Evolutionary conservation across 2,329 filamentous ascomycete species (phyloP).

Genomic region (Colletotrichum aenigma): DNA sequence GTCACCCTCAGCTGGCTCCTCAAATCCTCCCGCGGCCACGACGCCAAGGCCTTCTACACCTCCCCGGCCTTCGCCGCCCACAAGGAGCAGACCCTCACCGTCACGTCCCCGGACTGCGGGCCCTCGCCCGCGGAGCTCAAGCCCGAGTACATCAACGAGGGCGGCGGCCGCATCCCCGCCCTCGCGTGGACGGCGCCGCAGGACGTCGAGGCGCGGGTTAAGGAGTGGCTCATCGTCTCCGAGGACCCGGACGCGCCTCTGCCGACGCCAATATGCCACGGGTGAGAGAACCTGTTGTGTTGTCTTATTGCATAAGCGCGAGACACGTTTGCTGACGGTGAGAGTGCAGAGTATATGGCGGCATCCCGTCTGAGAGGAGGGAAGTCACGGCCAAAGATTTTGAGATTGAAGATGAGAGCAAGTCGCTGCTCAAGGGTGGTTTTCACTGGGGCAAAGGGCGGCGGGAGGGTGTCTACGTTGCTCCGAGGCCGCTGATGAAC

Average conservation of each 20-base stretch:
- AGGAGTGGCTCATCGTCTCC: constrained; percentile 49
- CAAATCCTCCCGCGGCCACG: constrained; percentile 37
- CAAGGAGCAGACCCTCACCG: constrained; percentile 37
- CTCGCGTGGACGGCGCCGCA: constrained; percentile 41
- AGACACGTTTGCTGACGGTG: neutral
- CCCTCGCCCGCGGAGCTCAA: constrained; percentile 36
- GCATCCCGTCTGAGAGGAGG: constrained; percentile 39
- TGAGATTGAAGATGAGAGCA: constrained; percentile 28
- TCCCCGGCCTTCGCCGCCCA: constrained; percentile 36
- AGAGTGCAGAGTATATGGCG: constrained; percentile 34
- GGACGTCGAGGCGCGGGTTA: constrained; percentile 29
- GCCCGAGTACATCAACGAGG: constrained; percentile 42
- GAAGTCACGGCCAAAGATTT: constrained; percentile 42
- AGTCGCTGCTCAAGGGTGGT: constrained; percentile 41
- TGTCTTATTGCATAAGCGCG: neutral
- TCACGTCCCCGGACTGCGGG: constrained; percentile 45
- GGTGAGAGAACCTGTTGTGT: constrained; percentile 30
- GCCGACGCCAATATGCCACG: constrained; percentile 48
- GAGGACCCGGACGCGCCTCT: constrained; percentile 53
- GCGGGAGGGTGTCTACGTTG: constrained; percentile 44
- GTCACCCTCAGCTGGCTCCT: constrained; percentile 43
- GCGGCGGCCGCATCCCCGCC: constrained; percentile 41
- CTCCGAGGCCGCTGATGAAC: constrained; percentile 51
- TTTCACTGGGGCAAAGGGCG: constrained; percentile 51
- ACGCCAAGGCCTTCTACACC: constrained; percentile 41